Conservation (phyloP, 2,329 filamentous ascomycete genomes). For the Fusarium incarnatum region DNA sequence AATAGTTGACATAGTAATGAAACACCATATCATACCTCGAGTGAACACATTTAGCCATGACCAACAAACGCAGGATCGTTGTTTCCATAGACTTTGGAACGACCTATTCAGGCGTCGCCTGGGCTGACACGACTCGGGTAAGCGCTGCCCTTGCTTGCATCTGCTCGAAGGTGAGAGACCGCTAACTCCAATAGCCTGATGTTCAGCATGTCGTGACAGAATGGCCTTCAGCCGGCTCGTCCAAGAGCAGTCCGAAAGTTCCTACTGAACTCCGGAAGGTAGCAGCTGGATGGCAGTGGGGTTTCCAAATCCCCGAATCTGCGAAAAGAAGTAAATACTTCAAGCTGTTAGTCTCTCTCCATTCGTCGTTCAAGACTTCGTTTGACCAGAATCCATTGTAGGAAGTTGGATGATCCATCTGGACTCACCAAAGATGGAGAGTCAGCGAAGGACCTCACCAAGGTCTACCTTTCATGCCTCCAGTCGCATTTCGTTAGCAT, state of each 20-base stretch:
- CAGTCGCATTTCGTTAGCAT: conserved; percentile 61
- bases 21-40: conserved; percentile 30
- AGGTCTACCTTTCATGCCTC: conserved; percentile 60
- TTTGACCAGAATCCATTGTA: conserved; percentile 37
- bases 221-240: conserved; percentile 56
- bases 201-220: conserved; percentile 56
- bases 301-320: conserved; percentile 59
- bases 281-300: conserved; percentile 60
- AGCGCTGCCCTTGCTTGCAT: conserved; percentile 30
- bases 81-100: conserved; percentile 68
- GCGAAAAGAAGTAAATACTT: conserved; percentile 58
- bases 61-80: conserved; percentile 56
- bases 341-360: conserved; percentile 58
- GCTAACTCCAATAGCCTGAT: conserved; percentile 52
- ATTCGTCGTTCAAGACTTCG: background rate
- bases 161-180: conserved; percentile 6
- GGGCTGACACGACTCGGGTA: conserved; percentile 58
- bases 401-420: conserved; percentile 52
- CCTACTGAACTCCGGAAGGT: conserved; percentile 61
- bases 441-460: conserved; percentile 52
- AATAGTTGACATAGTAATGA: conserved; percentile 40
- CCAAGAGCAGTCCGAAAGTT: conserved; percentile 58
- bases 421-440: conserved; percentile 49
- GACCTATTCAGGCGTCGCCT: conserved; percentile 67
- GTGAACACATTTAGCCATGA: conserved; percentile 44